Evolutionary conservation across 2,329 filamentous ascomycete genomes (phyloP).

Genomic region (Fusarium illudens): DNA sequence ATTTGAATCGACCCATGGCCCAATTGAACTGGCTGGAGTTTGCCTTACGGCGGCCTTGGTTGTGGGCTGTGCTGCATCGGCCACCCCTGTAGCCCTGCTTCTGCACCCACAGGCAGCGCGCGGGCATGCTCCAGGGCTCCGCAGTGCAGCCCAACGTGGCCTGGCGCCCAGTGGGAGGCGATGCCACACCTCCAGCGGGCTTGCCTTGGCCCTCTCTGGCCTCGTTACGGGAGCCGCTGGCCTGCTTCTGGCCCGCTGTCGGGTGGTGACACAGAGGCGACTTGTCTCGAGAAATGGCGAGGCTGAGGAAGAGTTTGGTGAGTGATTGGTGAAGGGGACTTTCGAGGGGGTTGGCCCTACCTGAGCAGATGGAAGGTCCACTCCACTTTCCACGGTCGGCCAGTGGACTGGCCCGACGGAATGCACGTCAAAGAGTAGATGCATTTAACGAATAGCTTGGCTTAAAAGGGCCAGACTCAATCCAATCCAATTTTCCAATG

Average conservation of each 20-base stretch:
- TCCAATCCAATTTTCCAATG: neutral
- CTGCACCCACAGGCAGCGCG: neutral
- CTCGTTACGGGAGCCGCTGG: neutral
- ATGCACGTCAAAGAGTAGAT: no score
- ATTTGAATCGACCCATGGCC: neutral
- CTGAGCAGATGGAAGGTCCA: neutral
- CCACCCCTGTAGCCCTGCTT: neutral
- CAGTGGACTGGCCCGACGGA: neutral
- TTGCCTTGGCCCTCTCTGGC: neutral
- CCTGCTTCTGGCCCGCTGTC: neutral
- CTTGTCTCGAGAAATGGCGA: neutral
- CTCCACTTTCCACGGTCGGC: neutral
- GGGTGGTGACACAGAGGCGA: neutral
- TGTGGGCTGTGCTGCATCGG: neutral
- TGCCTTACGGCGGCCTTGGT: neutral
- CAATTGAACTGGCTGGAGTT: neutral
- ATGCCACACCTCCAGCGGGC: neutral
- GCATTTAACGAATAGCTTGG: neutral
- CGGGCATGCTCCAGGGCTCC: neutral
- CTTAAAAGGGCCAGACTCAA: neutral
- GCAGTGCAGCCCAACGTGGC: neutral
- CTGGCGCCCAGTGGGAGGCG: neutral
- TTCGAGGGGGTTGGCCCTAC: neutral
- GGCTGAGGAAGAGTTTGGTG: neutral
- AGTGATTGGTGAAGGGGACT: neutral